Conservation (phyloP, 1,139 yeast genomes). For the Arxiozyma telluris region DNA sequence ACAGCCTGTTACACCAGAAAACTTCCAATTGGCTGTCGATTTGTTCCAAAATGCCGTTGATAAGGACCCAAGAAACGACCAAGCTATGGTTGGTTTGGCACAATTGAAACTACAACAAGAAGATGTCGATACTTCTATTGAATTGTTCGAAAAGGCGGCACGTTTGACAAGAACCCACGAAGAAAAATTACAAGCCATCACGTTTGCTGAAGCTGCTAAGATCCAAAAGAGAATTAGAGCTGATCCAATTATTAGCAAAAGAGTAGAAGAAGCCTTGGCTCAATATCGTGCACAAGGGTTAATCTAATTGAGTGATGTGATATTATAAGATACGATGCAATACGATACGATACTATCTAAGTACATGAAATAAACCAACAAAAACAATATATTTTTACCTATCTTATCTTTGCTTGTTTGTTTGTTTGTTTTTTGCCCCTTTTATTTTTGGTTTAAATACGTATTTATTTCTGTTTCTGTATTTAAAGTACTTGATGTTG, state of each 20-base stretch:
- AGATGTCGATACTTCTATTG: conserved; percentile 72
- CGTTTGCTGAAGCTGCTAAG: conserved; percentile 86
- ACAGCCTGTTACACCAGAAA: conserved; percentile 35
- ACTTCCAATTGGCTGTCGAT: conserved; percentile 53
- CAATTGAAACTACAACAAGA: conserved; percentile 83
- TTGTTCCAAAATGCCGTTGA: conserved; percentile 70
- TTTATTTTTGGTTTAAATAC: not conserved
- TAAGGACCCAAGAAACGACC: conserved; percentile 79
- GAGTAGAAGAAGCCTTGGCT: conserved; percentile 38
- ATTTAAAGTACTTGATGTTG: not conserved
- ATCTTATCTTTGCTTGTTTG: not conserved
- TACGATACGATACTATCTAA: too few species aligned
- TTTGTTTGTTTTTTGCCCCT: not conserved
- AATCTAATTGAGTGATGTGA: conserved; percentile 2
- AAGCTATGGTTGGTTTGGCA: conserved; percentile 83
- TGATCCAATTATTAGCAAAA: conserved; percentile 49
- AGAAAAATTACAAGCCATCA: conserved; percentile 86
- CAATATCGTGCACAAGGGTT: conserved; percentile 27
- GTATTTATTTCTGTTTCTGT: not conserved
- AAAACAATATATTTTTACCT: too few species aligned
- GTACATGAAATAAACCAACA: too few species aligned
- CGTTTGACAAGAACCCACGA: conserved; percentile 72
- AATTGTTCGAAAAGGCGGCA: conserved; percentile 73
- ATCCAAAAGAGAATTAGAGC: conserved; percentile 65
- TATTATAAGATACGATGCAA: too few species aligned